Evolutionary conservation across 495 filamentous ascomycete species (phyloP).

Genomic region (Articulospora tetracladia): DNA sequence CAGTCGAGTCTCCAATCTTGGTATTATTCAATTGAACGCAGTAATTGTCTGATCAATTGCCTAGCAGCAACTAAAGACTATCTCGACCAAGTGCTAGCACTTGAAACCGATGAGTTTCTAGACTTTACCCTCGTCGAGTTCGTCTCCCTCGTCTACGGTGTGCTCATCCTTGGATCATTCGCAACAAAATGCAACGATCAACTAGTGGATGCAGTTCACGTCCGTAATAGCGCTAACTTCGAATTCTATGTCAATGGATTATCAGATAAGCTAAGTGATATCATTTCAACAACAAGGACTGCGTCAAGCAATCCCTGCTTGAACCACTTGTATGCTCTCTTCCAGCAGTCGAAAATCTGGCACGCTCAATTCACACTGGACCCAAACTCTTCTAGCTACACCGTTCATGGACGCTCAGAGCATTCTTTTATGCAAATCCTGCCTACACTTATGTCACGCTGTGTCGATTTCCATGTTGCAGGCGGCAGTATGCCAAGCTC

Average conservation of each 20-base stretch:
- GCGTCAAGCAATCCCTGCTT: background rate
- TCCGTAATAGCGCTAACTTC: background rate
- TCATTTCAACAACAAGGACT: background rate
- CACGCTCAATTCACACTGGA: background rate
- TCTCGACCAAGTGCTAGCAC: slow-evolving; percentile 4
- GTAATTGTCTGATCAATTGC: background rate
- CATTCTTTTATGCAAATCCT: background rate
- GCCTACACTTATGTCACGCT: background rate
- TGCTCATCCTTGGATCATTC: slow-evolving; percentile 12
- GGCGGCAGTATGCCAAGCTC: background rate
- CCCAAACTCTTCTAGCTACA: background rate
- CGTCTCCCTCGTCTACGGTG: slow-evolving; percentile 7
- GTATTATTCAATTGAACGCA: slow-evolving; percentile 2
- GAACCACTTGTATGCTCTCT: background rate
- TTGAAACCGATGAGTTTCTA: background rate
- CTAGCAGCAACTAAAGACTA: slow-evolving; percentile 4
- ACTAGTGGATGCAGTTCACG: background rate
- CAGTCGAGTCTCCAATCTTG: background rate
- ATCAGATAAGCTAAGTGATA: background rate
- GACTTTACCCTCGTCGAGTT: slow-evolving; percentile 2
- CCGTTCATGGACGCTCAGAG: background rate
- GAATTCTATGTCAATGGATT: background rate
- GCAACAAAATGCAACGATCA: background rate
- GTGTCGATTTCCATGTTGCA: background rate
- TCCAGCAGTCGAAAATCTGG: background rate